Conservation (phyloP, 805 yeast species). For the Priceomyces medius region DNA sequence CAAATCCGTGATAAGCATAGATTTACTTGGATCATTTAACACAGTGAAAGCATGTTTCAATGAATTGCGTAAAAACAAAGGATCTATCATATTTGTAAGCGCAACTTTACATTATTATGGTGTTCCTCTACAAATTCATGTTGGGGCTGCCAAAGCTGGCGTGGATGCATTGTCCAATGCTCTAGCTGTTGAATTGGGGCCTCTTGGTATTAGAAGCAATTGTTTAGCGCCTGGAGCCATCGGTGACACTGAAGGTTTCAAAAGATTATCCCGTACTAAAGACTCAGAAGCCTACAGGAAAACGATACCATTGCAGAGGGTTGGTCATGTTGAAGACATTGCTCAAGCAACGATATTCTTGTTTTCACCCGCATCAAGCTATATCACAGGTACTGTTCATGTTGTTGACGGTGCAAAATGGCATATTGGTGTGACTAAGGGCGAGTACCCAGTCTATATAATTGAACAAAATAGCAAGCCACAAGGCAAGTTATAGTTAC, state of each 20-base stretch:
- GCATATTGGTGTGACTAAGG: slow-evolving; percentile 56
- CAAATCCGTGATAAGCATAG: slow-evolving; percentile 38
- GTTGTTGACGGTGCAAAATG: slow-evolving; percentile 91
- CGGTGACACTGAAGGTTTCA: slow-evolving; percentile 79
- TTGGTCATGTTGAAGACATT: slow-evolving; percentile 72
- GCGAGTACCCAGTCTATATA: slow-evolving; percentile 33
- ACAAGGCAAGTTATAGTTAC: slow-evolving; percentile 13
- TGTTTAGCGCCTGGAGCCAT: slow-evolving; percentile 91
- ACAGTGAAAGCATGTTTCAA: slow-evolving; percentile 41
- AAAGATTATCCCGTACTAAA: slow-evolving; percentile 49
- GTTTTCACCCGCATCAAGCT: slow-evolving; percentile 77
- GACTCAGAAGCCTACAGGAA: slow-evolving; percentile 24
- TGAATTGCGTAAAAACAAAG: slow-evolving; percentile 38
- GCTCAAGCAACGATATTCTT: slow-evolving; percentile 83
- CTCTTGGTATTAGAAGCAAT: slow-evolving; percentile 79
- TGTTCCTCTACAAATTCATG: slow-evolving; percentile 68
- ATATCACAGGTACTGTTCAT: slow-evolving; percentile 73
- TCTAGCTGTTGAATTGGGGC: slow-evolving; percentile 87
- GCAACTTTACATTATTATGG: slow-evolving; percentile 47
- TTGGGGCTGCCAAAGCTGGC: slow-evolving; percentile 96
- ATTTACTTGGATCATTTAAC: slow-evolving; percentile 41
- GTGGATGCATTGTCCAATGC: slow-evolving; percentile 83
- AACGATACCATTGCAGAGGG: slow-evolving; percentile 62
- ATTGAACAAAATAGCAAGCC: slow-evolving; percentile 14
- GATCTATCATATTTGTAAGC: slow-evolving; percentile 47